Evolutionary conservation across 192 early-diverging fungal species (phyloP).

Genomic region (Phycomyces nitens): DNA sequence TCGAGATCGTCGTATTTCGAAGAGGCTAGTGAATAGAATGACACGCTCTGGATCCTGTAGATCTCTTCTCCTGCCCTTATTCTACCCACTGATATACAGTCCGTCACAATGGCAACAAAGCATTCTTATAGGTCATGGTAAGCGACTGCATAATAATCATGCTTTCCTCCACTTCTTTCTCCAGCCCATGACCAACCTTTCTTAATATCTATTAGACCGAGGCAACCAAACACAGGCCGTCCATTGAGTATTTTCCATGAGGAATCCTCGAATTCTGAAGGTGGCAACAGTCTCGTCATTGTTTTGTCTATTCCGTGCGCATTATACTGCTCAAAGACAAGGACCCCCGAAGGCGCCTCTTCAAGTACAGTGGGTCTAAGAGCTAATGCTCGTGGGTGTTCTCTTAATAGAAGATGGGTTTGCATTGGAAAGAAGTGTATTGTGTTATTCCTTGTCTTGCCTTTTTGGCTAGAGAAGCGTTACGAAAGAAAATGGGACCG

Average conservation of each 20-base stretch:
- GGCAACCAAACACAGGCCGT: slow-evolving; percentile 52
- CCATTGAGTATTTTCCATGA: slow-evolving; percentile 40
- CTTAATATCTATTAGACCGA: slow-evolving; percentile 49
- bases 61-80: slow-evolving; percentile 58
- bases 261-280: slow-evolving; percentile 37
- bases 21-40: slow-evolving; percentile 75
- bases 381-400: slow-evolving; percentile 55
- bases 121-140: slow-evolving; percentile 45
- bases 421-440: slow-evolving; percentile 20
- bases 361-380: slow-evolving; percentile 52
- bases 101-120: slow-evolving; percentile 66
- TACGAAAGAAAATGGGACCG: neutral
- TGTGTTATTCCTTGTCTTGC: neutral
- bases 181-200: slow-evolving; percentile 41
- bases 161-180: neutral
- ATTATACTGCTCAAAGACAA: slow-evolving; percentile 28
- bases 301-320: slow-evolving; percentile 25
- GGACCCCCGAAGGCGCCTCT: slow-evolving; percentile 29
- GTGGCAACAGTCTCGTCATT: slow-evolving; percentile 30
- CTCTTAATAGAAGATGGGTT: slow-evolving; percentile 39
- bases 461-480: neutral
- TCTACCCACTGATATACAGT: slow-evolving; percentile 59
- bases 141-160: neutral
- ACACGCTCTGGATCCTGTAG: slow-evolving; percentile 68
- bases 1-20: slow-evolving; percentile 66